A percentile compares a stretch with the other conserved stretches of the same genome.
Evolutionary conservation across 2,329 filamentous ascomycete species (phyloP).

Genomic region (Aspergillus clavatus): DNA sequence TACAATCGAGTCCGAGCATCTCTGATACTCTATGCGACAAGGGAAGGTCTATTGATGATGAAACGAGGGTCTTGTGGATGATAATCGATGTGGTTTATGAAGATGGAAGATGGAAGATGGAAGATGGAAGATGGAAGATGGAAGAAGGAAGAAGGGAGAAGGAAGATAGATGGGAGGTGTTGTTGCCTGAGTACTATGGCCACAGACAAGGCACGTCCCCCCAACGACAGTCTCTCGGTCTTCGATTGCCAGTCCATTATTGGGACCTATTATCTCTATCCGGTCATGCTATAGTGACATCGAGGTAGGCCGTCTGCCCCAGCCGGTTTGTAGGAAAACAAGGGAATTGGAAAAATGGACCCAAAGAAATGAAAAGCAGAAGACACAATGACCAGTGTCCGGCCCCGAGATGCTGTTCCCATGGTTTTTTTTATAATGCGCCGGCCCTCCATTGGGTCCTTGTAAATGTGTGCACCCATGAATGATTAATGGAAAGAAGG

Average conservation of each 20-base stretch:
- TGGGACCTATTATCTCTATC: constrained; percentile 18
- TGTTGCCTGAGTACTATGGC: too few species aligned
- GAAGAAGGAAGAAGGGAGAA: background rate
- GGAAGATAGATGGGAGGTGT: background rate
- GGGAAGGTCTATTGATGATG: too few species aligned
- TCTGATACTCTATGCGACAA: too few species aligned
- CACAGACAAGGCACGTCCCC: too few species aligned
- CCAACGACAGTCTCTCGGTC: background rate
- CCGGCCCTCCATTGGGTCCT: constrained; percentile 12
- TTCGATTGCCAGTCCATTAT: constrained; percentile 9
- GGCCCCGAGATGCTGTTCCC: background rate
- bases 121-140: too few species aligned
- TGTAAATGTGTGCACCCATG: constrained; percentile 21
- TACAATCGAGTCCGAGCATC: too few species aligned
- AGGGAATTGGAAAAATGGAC: background rate
- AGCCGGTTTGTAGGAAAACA: background rate
- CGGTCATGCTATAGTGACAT: constrained; percentile 13
- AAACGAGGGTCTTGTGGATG: background rate
- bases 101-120: background rate
- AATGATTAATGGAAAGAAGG: constrained; percentile 13
- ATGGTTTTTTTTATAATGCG: constrained; percentile 21
- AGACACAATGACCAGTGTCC: too few species aligned
- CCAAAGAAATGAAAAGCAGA: too few species aligned
- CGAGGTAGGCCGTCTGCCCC: constrained; percentile 9
- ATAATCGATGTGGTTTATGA: background rate